Conservation (phyloP, 2,329 filamentous ascomycete genomes). For the Pseudogymnoascus sp. region DNA sequence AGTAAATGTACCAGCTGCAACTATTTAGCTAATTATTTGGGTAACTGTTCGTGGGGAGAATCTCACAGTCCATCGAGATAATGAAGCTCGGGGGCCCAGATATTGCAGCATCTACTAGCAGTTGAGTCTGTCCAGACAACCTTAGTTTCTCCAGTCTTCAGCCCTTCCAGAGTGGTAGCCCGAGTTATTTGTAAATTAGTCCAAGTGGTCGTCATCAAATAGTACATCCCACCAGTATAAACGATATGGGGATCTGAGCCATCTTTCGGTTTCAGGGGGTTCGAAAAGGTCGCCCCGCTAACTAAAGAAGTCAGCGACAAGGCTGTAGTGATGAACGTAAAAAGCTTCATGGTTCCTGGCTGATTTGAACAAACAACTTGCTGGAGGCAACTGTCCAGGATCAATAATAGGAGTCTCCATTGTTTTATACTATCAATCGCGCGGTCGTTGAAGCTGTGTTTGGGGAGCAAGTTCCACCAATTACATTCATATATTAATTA, state of each 20-base stretch:
- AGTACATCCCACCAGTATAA: conserved; percentile 48
- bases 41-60: background rate
- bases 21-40: background rate
- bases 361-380: background rate
- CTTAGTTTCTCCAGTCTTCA: conserved; percentile 47
- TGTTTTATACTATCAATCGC: background rate
- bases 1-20: conserved; percentile 47
- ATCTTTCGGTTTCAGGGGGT: conserved; percentile 43
- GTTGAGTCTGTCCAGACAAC: conserved; percentile 43
- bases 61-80: conserved; percentile 36
- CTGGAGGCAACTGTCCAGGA: background rate
- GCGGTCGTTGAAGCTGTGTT: background rate
- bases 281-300: conserved; percentile 36
- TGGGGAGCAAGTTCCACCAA: background rate
- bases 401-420: background rate
- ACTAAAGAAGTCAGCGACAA: background rate
- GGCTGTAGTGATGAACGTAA: background rate
- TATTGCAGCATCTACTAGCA: conserved; percentile 43
- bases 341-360: background rate
- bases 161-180: conserved; percentile 45
- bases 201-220: conserved; percentile 51
- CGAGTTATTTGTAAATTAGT: conserved; percentile 47
- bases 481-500: background rate
- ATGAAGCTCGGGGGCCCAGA: conserved; percentile 53
- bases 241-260: conserved; percentile 48